Evolutionary conservation across 1,284 basidiomycete species (phyloP).

Genomic region (Trametes versicolor): DNA sequence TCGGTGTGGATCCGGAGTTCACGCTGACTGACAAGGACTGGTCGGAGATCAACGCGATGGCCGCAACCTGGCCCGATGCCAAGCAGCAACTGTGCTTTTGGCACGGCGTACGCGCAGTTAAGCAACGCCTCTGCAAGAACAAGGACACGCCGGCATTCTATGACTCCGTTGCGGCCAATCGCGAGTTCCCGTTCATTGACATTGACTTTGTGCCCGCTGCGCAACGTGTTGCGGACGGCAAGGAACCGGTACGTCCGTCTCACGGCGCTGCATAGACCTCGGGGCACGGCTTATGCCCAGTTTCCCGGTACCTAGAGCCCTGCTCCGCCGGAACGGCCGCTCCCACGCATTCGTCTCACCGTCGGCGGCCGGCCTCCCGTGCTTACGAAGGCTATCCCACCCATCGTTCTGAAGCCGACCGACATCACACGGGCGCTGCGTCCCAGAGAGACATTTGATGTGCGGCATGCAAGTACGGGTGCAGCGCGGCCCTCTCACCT

Average conservation of each 20-base stretch:
- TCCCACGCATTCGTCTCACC: neutral
- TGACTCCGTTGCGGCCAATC: neutral
- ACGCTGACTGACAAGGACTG: neutral
- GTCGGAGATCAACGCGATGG: neutral
- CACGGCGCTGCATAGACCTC: constrained; percentile 1
- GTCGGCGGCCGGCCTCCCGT: constrained; percentile 8
- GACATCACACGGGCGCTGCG: neutral
- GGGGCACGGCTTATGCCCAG: neutral
- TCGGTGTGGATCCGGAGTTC: neutral
- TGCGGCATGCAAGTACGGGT: too few relatives aligned
- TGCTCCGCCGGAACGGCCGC: neutral
- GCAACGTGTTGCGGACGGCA: neutral
- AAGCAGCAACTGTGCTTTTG: constrained; percentile 9
- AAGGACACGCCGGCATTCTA: neutral
- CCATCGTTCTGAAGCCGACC: neutral
- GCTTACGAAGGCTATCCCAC: constrained; percentile 6
- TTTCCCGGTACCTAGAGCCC: constrained; percentile 1
- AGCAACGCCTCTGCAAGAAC: neutral
- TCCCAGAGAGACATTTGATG: too few relatives aligned
- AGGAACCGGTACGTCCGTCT: constrained; percentile 1
- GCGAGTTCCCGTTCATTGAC: neutral
- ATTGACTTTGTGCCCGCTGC: neutral
- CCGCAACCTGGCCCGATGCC: neutral
- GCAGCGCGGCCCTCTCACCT: too few relatives aligned
- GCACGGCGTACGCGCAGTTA: neutral